Conservation (phyloP, 345 rosid species). For the Populus euphratica region DNA sequence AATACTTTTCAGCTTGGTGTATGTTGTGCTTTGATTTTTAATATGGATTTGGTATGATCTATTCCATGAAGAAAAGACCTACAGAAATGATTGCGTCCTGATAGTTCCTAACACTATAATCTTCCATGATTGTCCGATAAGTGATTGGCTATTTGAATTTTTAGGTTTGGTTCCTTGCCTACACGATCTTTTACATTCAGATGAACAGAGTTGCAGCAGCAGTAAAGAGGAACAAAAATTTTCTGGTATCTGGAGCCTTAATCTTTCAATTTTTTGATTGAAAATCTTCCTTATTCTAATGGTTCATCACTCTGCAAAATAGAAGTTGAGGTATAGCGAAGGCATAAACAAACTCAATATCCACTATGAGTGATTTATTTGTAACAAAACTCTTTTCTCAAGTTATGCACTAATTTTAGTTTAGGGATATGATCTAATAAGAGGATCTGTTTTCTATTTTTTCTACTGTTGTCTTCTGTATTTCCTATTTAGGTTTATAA, state of each 20-base stretch:
- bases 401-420: too few species aligned
- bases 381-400: too few species aligned
- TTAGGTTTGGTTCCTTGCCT: constrained; percentile 50
- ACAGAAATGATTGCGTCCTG: neutral
- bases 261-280: neutral
- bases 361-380: too few species aligned
- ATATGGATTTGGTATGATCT: neutral
- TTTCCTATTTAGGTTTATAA: neutral
- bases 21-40: neutral
- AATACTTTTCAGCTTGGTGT: neutral
- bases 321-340: too few species aligned
- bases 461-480: neutral
- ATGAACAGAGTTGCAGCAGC: constrained; percentile 31
- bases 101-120: neutral
- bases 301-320: neutral
- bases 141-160: constrained; percentile 3
- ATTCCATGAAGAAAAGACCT: neutral
- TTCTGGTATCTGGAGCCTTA: constrained; percentile 42
- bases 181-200: constrained; percentile 52
- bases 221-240: constrained; percentile 27
- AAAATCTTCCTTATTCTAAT: neutral
- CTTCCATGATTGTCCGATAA: neutral
- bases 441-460: too few species aligned
- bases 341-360: too few species aligned
- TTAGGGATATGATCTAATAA: too few species aligned